Percentiles rank a stretch among this genome's conserved stretches.
phyloP scores from a whole-genome alignment of 441 rosid genomes.

The Populus hybrid region DNA sequence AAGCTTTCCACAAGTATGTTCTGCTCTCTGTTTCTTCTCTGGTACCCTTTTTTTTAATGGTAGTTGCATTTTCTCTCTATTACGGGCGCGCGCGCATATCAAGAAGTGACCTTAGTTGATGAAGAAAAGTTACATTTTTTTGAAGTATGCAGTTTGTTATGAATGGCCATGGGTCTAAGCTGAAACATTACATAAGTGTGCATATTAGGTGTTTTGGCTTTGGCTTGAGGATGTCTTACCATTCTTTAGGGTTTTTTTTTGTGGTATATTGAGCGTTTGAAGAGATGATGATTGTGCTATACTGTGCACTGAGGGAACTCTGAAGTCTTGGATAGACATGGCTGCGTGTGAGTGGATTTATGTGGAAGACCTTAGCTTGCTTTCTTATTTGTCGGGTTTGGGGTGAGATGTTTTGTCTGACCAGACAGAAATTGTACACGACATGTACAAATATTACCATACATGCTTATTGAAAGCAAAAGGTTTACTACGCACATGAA shows the following conservation, averaged over 20 bases:
- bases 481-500: no score
- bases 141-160: not conserved
- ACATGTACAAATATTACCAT: not conserved
- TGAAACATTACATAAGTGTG: not conserved
- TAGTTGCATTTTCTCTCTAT: not conserved
- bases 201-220: not conserved
- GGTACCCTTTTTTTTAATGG: not conserved
- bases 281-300: not conserved
- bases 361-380: not conserved
- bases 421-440: not conserved
- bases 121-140: not conserved
- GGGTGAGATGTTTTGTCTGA: not conserved
- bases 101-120: not conserved
- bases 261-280: not conserved
- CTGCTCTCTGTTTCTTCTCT: conserved; percentile 1
- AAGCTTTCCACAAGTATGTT: conserved; percentile 93
- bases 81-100: not conserved
- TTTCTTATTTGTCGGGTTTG: not conserved
- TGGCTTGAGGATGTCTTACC: not conserved
- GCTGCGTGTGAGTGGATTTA: not conserved
- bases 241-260: not conserved
- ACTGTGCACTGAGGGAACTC: not conserved
- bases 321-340: not conserved
- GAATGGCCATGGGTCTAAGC: not conserved
- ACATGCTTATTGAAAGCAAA: not conserved